A percentile compares a stretch with the other conserved stretches of the same genome.
phyloP scores from a whole-genome alignment of 805 yeast species.

The Blastobotrys americana region DNA sequence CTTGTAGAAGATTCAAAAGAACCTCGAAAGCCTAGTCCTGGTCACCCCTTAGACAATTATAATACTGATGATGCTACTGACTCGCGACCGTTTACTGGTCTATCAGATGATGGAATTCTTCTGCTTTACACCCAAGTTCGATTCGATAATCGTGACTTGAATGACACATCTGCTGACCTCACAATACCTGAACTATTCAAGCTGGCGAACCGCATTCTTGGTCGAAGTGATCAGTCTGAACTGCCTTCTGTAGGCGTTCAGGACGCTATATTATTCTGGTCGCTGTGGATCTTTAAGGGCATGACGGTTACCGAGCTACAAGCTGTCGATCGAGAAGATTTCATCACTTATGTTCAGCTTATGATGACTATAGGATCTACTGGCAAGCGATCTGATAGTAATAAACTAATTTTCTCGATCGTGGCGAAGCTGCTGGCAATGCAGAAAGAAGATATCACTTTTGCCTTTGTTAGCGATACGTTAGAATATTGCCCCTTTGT shows the following conservation, averaged over 20 bases:
- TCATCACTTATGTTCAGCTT: conserved; percentile 37
- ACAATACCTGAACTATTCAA: conserved; percentile 18
- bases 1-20: conserved; percentile 36
- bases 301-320: conserved; percentile 22
- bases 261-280: conserved; percentile 32
- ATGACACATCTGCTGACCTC: conserved; percentile 6
- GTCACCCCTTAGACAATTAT: conserved; percentile 30
- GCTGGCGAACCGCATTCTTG: conserved; percentile 17
- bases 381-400: conserved; percentile 31
- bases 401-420: conserved; percentile 48
- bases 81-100: conserved; percentile 13
- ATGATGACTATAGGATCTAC: conserved; percentile 34
- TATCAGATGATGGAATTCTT: conserved; percentile 29
- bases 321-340: conserved; percentile 29
- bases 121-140: conserved; percentile 29
- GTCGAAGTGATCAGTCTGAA: conserved; percentile 18
- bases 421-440: conserved; percentile 56
- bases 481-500: conserved; percentile 60
- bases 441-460: conserved; percentile 50
- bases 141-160: conserved; percentile 21
- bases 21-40: conserved; percentile 27
- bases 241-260: conserved; percentile 27
- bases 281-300: conserved; percentile 25
- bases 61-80: conserved; percentile 31
- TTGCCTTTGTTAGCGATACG: conserved; percentile 56